These are phyloP conservation scores for Sistotremastrum suecicum DNA, from an alignment of 768 basidiomycete species.

Conservation along the genomic window DNA sequence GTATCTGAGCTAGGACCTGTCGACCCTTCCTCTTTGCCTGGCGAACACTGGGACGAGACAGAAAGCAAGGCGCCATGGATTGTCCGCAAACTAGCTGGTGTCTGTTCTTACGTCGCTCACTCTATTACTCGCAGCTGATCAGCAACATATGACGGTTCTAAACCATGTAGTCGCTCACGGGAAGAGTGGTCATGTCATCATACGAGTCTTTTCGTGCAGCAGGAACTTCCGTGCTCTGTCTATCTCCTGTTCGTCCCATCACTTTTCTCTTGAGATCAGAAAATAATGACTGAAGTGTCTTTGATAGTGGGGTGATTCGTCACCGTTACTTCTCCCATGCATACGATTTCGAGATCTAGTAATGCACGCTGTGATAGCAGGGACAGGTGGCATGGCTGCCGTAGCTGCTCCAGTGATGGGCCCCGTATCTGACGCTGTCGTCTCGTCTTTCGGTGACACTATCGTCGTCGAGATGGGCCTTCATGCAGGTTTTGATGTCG, in stretches of 20 bases:
- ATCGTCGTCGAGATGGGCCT: conserved; percentile 45
- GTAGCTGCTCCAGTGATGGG: conserved; percentile 38
- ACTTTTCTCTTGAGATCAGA: background rate
- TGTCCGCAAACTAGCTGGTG: conserved; percentile 48
- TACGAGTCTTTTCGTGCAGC: conserved; percentile 48
- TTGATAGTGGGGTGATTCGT: conserved; percentile 47
- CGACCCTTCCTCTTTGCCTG: conserved; percentile 5
- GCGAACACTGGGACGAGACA: conserved; percentile 19
- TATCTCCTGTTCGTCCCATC: conserved; percentile 36
- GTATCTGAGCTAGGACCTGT: conserved; percentile 7
- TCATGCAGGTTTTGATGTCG: conserved; percentile 38
- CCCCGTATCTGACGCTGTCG: conserved; percentile 37
- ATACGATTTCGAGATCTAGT: conserved; percentile 49
- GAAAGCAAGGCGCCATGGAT: conserved; percentile 51
- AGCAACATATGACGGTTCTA: background rate
- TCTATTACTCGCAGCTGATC: background rate
- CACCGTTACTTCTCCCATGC: conserved; percentile 46
- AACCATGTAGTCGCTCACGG: conserved; percentile 36
- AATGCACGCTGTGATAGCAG: conserved; percentile 45
- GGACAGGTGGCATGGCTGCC: conserved; percentile 34
- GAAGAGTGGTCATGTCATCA: conserved; percentile 48
- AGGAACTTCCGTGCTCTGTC: conserved; percentile 42
- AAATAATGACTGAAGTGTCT: background rate
- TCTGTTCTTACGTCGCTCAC: conserved; percentile 12
- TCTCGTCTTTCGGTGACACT: conserved; percentile 37